Evolutionary conservation across 495 filamentous ascomycete genomes (phyloP), one percentile per base, ranked within the genome.

Genomic region (Aspergillus wentii): DNA sequence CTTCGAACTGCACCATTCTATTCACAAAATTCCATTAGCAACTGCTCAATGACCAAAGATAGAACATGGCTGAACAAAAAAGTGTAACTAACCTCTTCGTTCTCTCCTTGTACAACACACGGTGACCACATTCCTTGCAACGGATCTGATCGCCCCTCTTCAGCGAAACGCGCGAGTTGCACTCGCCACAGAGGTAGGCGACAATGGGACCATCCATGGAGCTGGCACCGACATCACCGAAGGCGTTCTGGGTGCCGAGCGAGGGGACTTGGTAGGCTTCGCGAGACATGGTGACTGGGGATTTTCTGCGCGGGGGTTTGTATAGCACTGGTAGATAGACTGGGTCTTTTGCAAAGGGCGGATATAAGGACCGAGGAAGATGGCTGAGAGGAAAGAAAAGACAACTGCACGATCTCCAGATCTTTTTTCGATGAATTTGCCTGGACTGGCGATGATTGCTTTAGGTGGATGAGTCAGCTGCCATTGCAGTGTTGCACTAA

Each of bases 1-100:
- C 94, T 68, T 98, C 90, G 53, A 98, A 98, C 64, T 98, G 92
- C 22, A 98, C 90, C 90, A 98, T 97, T 43, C 80, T 79, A 74
- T 74, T 40, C 22, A 30, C 31, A 20, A 25, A 27, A 17, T 6
- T 26, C 3, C 33, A 29, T 16, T 17, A 41, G 18, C 27, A 13
- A 27, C 8, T 23, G 15, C 14, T 9, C 10, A 2, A 25, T 29
- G 20, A 5, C 22, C 13, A 19, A 34, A 26, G 40, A 41, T 41
- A 40, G 0, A 33, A 17, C 14, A 22, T 14, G 32, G 54, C 32
- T 55, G 50, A 17, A 14, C n/a, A 17, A 28, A 34, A 37, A 44
- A 20, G 27, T 21, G 42, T 40, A 43, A 59, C 80, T 62, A 60
- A 96, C 92, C 94, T 76, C 74, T 95, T 96, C 21, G 92, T 99